A percentile compares a stretch with the other conserved stretches of the same genome.
phyloP scores from a whole-genome alignment of 305 asterid species.

The Rubia occidens region DNA sequence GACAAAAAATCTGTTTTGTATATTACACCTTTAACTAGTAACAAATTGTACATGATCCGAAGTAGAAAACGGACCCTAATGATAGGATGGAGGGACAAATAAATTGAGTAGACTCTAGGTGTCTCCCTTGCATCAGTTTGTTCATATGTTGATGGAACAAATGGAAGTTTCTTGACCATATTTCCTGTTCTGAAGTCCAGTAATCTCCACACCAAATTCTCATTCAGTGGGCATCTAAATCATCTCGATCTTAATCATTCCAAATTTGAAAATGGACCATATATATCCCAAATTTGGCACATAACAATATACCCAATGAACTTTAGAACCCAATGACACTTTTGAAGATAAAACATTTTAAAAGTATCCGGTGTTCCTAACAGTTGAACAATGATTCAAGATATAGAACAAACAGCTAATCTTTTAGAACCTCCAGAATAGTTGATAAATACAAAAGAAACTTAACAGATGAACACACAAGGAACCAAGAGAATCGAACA shows the following conservation, averaged over 20 bases:
- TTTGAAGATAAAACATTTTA: background rate
- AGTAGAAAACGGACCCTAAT: background rate
- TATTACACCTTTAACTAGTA: background rate
- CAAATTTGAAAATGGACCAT: background rate
- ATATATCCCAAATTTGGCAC: background rate
- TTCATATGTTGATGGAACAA: background rate
- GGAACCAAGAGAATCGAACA: background rate
- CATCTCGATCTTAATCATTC: background rate
- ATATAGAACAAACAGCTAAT: background rate
- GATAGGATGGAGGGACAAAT: background rate
- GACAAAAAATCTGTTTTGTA: background rate
- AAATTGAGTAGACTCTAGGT: background rate
- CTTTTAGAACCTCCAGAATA: background rate
- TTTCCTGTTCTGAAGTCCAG: background rate
- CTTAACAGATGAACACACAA: background rate
- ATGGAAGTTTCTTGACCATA: too few species aligned
- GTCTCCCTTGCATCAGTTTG: background rate
- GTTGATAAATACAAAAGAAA: background rate
- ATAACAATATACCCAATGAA: background rate
- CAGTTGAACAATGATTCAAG: background rate
- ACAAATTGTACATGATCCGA: background rate
- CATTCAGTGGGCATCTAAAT: background rate
- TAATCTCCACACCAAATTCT: background rate
- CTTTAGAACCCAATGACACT: too few species aligned
- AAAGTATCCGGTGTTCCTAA: background rate